Base-by-base conservation (phyloP, 352 stramenopile species). In the Globisporangium lucens region DNA sequence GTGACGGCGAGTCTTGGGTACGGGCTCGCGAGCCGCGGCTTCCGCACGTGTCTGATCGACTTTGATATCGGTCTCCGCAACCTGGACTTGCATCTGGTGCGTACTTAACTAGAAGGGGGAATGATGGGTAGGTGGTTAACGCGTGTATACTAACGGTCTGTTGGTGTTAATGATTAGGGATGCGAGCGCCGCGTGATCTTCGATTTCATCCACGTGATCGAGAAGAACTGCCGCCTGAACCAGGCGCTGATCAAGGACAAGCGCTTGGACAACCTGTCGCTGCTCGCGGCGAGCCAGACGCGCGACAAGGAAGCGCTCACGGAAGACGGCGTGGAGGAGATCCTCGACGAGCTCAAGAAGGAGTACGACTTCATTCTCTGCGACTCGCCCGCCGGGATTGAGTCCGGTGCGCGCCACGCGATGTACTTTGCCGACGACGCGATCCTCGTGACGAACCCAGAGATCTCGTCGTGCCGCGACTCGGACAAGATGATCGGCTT, bases 401-500 rank as follows among this genome's bases (percentile, higher is more conserved):
- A 98, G 78, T 92, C 77, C 0, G 91, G 91, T 6, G 91, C 90
- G 15, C 79, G 86, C 27, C 91, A 98, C 70, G 90, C 89, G 68
- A 98, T 98, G 91, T 97, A 94, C 81, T 98, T 98, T 75, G 89
- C 87, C 35, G 91, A 98, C 67, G 91, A 98, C 73, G 93, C 93
- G 38, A 89, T 98, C 43, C 84, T 98, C 46, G 93, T 98, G 69
- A 98, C 91, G n/a, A 98, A 98, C 74, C 93, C 93, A 12, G 93
- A 98, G 77, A 93, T 98, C 56, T 96, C 85, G 62, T 94, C 81
- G 33, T 97, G 90, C 74, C 80, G 93, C 17, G 93, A 98, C 78
- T 96, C 90, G 68, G 93, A 98, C 80, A 98, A 98, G 75, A 98
- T 98, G 93, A 97, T 98, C 70, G 93, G 93, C 38, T 98, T 98